phyloP scores from a whole-genome alignment of 2,329 filamentous ascomycete species.

The Paecilomyces formosus region DNA sequence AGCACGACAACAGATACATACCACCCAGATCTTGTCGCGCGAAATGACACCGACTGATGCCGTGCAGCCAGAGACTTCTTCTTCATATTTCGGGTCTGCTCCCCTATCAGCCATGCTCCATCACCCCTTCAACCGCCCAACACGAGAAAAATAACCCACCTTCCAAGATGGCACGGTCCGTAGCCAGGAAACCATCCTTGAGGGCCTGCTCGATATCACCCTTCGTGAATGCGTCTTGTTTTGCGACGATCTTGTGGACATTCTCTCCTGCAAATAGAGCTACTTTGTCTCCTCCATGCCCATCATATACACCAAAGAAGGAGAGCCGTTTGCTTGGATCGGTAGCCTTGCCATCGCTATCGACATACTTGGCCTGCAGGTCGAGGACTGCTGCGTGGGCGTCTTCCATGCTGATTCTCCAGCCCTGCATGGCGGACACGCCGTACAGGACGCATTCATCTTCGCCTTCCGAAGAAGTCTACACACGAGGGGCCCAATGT shows the following conservation, averaged over 20 bases:
- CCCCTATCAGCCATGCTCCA: slow-evolving; percentile 12
- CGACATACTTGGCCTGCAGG: slow-evolving; percentile 57
- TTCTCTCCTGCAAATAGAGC: slow-evolving; percentile 87
- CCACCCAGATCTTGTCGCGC: slow-evolving; percentile 87
- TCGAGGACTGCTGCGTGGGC: slow-evolving; percentile 86
- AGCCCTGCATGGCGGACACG: slow-evolving; percentile 98
- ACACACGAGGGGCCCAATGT: slow-evolving; percentile 7
- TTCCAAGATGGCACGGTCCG: slow-evolving; percentile 89
- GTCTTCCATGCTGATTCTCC: slow-evolving; percentile 99
- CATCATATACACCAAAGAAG: slow-evolving; percentile 97
- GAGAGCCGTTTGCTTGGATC: slow-evolving; percentile 67
- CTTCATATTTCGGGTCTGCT: slow-evolving; percentile 89
- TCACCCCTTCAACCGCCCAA: background rate
- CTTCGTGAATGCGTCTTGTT: slow-evolving; percentile 87
- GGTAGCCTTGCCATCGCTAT: slow-evolving; percentile 50
- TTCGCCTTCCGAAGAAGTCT: slow-evolving; percentile 84
- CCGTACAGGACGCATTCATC: slow-evolving; percentile 92
- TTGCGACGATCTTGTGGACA: slow-evolving; percentile 87
- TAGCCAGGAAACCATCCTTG: slow-evolving; percentile 95
- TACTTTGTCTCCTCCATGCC: slow-evolving; percentile 94
- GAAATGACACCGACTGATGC: slow-evolving; percentile 86
- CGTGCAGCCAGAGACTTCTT: slow-evolving; percentile 96
- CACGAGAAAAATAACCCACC: slow-evolving; percentile 50
- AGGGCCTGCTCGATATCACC: slow-evolving; percentile 91
- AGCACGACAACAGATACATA: slow-evolving; percentile 47